phyloP scores from a whole-genome alignment of 257 asterid genomes.

The Ehretia macrophylla region DNA sequence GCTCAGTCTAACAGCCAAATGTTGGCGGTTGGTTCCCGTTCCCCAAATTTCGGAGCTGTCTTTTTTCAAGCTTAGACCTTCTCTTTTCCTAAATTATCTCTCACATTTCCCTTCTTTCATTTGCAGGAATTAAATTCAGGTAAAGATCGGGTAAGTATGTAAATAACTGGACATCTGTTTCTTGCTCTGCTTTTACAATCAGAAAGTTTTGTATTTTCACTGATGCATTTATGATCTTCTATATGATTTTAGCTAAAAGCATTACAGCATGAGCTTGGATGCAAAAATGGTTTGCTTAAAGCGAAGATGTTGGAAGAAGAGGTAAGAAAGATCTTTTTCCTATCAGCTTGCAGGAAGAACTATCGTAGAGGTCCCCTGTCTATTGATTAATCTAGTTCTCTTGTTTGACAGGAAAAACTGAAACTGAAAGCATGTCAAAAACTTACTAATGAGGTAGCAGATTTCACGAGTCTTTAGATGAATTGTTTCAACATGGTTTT shows the following conservation, averaged over 20 bases:
- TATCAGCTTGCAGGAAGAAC: too few relatives aligned
- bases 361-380: not conserved
- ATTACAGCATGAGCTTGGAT: conserved; percentile 66
- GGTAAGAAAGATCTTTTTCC: conserved; percentile 32
- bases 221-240: conserved; percentile 2
- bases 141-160: conserved; percentile 58
- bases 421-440: conserved; percentile 14
- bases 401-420: conserved; percentile 33
- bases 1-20: conserved; percentile 53
- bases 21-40: conserved; percentile 43
- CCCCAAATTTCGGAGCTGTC: not conserved
- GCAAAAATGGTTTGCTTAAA: conserved; percentile 48
- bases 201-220: conserved; percentile 1
- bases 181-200: conserved; percentile 1
- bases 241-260: conserved; percentile 45
- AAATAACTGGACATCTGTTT: conserved; percentile 4
- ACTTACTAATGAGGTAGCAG: conserved; percentile 41
- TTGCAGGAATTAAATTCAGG: conserved; percentile 68
- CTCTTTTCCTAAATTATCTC: not conserved
- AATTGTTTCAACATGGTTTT: not conserved
- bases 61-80: not conserved
- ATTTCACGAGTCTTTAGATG: not conserved
- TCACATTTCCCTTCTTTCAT: conserved; percentile 1
- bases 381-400: not conserved
- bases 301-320: conserved; percentile 37